Percentiles rank a stretch among this genome's conserved stretches.
phyloP scores from a whole-genome alignment of 768 basidiomycete genomes.

The Mycena sanguinolenta region DNA sequence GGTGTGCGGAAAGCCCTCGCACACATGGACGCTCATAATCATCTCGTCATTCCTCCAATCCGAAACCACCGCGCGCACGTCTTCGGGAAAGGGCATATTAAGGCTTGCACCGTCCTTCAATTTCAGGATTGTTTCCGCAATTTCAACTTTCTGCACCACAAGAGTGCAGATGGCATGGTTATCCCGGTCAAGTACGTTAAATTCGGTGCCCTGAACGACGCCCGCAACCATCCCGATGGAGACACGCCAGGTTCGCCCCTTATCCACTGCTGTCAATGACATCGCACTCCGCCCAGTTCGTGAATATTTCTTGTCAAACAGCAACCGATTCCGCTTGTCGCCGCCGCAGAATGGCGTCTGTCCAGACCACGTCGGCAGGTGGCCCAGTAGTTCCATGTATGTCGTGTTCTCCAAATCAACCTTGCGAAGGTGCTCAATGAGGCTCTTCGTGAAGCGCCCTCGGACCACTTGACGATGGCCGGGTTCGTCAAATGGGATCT shows the following conservation, averaged over 20 bases:
- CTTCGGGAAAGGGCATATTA: background rate
- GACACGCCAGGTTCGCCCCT: background rate
- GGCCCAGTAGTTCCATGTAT: no score
- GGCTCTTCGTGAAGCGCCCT: no score
- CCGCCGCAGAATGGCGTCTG: no score
- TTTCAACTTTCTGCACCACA: background rate
- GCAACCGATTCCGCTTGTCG: no score
- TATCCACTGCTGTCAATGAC: background rate
- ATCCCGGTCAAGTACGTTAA: background rate
- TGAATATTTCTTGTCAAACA: background rate
- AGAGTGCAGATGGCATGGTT: background rate
- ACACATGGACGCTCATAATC: no score
- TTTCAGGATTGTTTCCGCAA: background rate
- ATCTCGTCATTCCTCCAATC: no score
- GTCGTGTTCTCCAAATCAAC: no score
- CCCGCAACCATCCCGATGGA: background rate
- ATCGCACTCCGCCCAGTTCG: background rate
- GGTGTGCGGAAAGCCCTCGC: no score
- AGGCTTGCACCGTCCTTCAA: background rate
- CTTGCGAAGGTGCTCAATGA: no score
- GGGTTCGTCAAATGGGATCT: no score
- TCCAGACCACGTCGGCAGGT: no score
- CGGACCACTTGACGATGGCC: no score
- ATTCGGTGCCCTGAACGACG: background rate
- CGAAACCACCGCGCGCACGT: background rate